Evolutionary conservation across 148 eudicot species (phyloP), one percentile per base, ranked within the genome.

Genomic region (Heliamphora exappendiculata): DNA sequence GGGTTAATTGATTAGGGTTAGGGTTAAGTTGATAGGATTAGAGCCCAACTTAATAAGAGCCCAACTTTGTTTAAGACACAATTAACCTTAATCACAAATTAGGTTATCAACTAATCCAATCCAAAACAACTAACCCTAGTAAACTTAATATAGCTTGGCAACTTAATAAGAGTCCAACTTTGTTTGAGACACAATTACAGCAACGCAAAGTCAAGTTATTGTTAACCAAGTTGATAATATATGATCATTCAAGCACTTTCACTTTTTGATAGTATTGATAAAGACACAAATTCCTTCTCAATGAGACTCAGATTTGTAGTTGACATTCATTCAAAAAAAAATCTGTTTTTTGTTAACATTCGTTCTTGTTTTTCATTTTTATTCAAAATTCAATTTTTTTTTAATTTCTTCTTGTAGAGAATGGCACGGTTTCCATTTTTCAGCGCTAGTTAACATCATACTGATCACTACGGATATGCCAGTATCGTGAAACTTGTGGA

Each of bases 221-320:
- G 98, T 94, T 72, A 94, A 94, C 73, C 89, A 97, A n/a, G 97
- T 94, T 34, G 98, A 94, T 84, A 94, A n/a, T n/a, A 94, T 83
- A 94, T 90, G 95, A 95, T 91, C 66, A 94, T 90, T 67, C 98
- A 94, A 83, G 97, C 98, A 9, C 91, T 91, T 78, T 89, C 90
- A 79, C 91, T 91, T 69, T 93, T 91, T 34, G 98, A 94, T 83
- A 91, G 97, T 68, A 93, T 91, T 59, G 98, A 94, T 82, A 94
- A 94, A 77, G 98, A 94, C 70, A 44, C 90, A 10, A 91, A 94
- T 77, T 85, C 98, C 36, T 94, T 94, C 79, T 85, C 97, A 67
- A 91, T 94, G 98, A 90, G 98, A 89, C 97, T 94, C 79, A 94
- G 98, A 97, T 94, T 58, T 82, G 91, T 81, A 17, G 75, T 55